Conservation (phyloP, 2,329 filamentous ascomycete genomes). For the Fusarium zealandicum region DNA sequence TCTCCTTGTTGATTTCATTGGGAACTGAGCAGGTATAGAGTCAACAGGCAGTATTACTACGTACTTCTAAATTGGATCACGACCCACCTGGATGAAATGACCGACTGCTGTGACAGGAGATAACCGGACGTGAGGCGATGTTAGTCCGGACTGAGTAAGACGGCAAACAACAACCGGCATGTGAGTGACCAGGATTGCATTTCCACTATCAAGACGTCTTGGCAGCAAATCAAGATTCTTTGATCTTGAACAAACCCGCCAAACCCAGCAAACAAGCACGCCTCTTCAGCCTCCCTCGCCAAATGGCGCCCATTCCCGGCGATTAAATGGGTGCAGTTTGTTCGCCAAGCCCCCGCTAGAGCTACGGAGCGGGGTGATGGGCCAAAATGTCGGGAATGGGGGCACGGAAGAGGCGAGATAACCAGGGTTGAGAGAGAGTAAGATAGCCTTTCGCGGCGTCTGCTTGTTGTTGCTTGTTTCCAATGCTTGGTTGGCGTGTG, state of each 20-base stretch:
- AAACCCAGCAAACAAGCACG: neutral
- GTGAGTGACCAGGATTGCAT: too few species aligned
- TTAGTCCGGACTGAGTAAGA: too few species aligned
- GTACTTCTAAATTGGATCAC: neutral
- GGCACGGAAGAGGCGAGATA: neutral
- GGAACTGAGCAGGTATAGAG: neutral
- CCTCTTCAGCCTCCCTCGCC: neutral
- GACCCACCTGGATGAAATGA: neutral
- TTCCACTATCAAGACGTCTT: too few species aligned
- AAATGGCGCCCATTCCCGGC: neutral
- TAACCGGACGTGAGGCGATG: too few species aligned
- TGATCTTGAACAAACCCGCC: neutral
- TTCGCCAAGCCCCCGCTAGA: neutral
- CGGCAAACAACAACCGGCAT: neutral
- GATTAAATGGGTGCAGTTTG: neutral
- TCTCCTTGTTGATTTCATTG: neutral
- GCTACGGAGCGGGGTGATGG: conserved; percentile 2
- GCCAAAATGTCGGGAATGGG: conserved; percentile 1
- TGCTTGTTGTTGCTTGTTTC: neutral
- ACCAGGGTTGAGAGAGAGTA: neutral
- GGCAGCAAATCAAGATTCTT: neutral
- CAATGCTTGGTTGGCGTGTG: neutral
- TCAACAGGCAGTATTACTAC: neutral
- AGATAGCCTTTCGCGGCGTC: conserved; percentile 8
- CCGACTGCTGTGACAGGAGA: neutral